Base-by-base conservation (phyloP, 345 rosid genomes). In the Punica granatum region DNA sequence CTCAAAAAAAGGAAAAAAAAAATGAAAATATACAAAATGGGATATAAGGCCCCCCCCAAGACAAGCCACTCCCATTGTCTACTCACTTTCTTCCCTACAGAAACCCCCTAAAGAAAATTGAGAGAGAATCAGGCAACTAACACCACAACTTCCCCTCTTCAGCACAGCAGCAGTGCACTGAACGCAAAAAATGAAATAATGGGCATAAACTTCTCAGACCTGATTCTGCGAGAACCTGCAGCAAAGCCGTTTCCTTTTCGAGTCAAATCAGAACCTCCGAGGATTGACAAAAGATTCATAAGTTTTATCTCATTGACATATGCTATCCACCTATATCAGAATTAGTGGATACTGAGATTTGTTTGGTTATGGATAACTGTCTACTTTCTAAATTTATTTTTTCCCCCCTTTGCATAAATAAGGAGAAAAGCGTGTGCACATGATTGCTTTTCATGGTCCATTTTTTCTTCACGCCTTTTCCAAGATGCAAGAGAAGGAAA, bases 111-210 rank as follows among this genome's bases (percentile, higher is more conserved):
- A 56, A 0, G 60, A 56, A 28, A 56, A 28, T 4, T 16, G 5
- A 28, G 23, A 54, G 30, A 9, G 33, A 28, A 56, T 28, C 34
- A 28, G 21, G 13, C 43, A 70, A 60, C 39, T 65, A 59, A 68
- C 64, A 14, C 43, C 65, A 51, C 75, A 42, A 44, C 65, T 59
- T 32, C 78, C 70, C 64, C 43, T 67, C 43, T 70, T 74, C 77
- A 67, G 78, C 81, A 82, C 78, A 68, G 78, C 79, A 82, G 46
- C 69, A 85, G 69, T 72, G 86, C 64, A 75, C 82, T 60, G 67
- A 82, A 81, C 70, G 79, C 67, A 73, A 85, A 84, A 74, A 90
- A 75, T 86, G 84, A 90, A 88, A 85, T 74, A 79, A 88, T 79
- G 73, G 85, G 75, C 53, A 79, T 76, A 73, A 73, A 63, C n/a